These are phyloP conservation scores for Mrakia frigida DNA, from an alignment of 768 basidiomycete species.

Conservation along the genomic window DNA sequence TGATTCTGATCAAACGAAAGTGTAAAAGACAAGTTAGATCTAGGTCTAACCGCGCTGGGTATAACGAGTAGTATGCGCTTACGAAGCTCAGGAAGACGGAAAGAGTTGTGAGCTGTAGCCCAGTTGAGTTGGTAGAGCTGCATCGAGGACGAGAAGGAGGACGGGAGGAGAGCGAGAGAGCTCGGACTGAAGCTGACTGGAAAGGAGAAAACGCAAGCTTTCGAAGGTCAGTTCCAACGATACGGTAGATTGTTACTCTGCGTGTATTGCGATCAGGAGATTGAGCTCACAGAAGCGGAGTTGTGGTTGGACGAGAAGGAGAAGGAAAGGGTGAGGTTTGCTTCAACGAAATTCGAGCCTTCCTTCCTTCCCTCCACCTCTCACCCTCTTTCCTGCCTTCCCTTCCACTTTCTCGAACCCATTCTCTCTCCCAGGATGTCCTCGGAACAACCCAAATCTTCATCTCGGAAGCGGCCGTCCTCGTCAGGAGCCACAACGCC, in stretches of 20 bases:
- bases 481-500: not conserved
- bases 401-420: not conserved
- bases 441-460: not conserved
- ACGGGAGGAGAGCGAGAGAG: not conserved
- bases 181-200: not conserved
- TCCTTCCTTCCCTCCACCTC: not conserved
- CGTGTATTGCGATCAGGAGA: too few species aligned
- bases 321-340: not conserved
- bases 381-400: too few species aligned
- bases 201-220: too few species aligned
- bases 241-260: too few species aligned
- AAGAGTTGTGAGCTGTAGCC: conserved; percentile 26
- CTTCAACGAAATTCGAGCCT: not conserved
- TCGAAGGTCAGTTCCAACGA: too few species aligned
- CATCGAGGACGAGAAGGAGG: not conserved
- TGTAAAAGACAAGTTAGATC: not conserved
- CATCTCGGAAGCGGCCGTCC: not conserved
- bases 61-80: not conserved
- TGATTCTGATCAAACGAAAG: not conserved
- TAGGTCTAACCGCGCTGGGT: too few species aligned
- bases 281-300: not conserved
- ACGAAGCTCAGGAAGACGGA: conserved; percentile 26
- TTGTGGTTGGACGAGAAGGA: not conserved
- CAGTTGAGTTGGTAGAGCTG: conserved; percentile 27
- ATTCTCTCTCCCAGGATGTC: not conserved